These are phyloP conservation scores for Leishmania major DNA, from an alignment of 208 protist species.

Conservation along the genomic window DNA sequence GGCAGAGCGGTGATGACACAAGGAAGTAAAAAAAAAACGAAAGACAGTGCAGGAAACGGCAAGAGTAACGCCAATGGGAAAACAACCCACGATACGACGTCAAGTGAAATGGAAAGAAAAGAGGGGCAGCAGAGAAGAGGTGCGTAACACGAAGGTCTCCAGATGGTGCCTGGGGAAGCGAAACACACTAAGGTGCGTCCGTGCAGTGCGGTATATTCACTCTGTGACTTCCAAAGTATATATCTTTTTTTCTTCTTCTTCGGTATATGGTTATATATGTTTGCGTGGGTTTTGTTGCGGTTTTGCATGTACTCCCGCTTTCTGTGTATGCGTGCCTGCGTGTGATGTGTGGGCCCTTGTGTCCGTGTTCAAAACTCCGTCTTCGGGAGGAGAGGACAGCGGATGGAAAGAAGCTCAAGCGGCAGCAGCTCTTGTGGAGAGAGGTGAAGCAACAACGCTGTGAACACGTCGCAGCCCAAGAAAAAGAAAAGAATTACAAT, in stretches of 20 bases:
- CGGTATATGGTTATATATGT: not conserved
- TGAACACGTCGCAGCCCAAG: not conserved
- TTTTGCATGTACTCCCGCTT: not conserved
- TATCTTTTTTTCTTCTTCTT: not conserved
- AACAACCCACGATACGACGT: not conserved
- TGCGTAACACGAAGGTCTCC: not conserved
- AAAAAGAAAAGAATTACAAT: not conserved
- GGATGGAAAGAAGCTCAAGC: not conserved
- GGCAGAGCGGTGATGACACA: not conserved
- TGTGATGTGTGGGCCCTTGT: too few species aligned
- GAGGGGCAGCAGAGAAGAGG: not conserved
- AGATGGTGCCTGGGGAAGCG: not conserved
- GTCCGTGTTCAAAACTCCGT: too few species aligned
- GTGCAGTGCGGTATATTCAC: too few species aligned
- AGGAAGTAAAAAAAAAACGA: not conserved
- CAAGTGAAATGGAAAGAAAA: not conserved
- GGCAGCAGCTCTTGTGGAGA: not conserved
- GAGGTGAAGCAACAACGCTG: not conserved
- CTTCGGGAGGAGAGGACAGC: not conserved
- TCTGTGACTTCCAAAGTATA: not conserved
- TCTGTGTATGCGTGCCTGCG: not conserved
- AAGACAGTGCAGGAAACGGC: not conserved
- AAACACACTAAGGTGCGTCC: not conserved
- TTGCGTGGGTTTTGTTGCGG: not conserved
- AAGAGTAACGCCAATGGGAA: not conserved